These are phyloP conservation scores for Agaricus bisporus DNA, from an alignment of 768 basidiomycete species.

Conservation along the genomic window DNA sequence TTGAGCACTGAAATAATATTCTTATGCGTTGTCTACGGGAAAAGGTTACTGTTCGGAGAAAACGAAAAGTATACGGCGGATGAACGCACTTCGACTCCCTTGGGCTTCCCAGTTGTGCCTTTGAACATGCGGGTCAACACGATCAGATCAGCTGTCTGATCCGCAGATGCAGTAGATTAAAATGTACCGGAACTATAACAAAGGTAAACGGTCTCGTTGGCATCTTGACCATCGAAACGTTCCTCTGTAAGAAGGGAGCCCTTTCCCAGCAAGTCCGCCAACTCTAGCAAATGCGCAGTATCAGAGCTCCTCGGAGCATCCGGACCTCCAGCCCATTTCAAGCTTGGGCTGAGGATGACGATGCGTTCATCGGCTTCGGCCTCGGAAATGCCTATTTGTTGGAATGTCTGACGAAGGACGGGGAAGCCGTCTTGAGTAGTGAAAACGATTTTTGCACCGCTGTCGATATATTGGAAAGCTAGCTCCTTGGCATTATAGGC, in stretches of 20 bases:
- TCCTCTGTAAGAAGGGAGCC: slow-evolving; percentile 49
- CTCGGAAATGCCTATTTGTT: slow-evolving; percentile 37
- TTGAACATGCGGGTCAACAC: slow-evolving; percentile 5
- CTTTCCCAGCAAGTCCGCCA: slow-evolving; percentile 45
- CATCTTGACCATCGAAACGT: slow-evolving; percentile 42
- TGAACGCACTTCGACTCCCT: slow-evolving; percentile 47
- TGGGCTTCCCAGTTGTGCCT: slow-evolving; percentile 77
- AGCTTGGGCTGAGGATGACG: slow-evolving; percentile 46
- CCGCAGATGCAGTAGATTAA: neutral
- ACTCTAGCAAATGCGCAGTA: slow-evolving; percentile 25
- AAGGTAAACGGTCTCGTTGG: slow-evolving; percentile 56
- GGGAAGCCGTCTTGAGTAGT: slow-evolving; percentile 55
- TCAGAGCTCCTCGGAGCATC: slow-evolving; percentile 19
- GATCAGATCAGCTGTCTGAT: neutral
- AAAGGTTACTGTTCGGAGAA: neutral
- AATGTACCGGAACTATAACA: slow-evolving; percentile 47
- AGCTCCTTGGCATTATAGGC: slow-evolving; percentile 66
- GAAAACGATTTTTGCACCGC: slow-evolving; percentile 57
- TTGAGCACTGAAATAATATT: slow-evolving; percentile 60
- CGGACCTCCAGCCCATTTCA: slow-evolving; percentile 41
- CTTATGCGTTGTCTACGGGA: slow-evolving; percentile 51
- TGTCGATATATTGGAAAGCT: slow-evolving; percentile 64
- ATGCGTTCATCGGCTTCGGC: slow-evolving; percentile 47
- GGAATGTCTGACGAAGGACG: slow-evolving; percentile 53
- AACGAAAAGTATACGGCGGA: neutral